Base-by-base conservation (phyloP, 1,284 basidiomycete species). In the Trichosporon sp. region DNA sequence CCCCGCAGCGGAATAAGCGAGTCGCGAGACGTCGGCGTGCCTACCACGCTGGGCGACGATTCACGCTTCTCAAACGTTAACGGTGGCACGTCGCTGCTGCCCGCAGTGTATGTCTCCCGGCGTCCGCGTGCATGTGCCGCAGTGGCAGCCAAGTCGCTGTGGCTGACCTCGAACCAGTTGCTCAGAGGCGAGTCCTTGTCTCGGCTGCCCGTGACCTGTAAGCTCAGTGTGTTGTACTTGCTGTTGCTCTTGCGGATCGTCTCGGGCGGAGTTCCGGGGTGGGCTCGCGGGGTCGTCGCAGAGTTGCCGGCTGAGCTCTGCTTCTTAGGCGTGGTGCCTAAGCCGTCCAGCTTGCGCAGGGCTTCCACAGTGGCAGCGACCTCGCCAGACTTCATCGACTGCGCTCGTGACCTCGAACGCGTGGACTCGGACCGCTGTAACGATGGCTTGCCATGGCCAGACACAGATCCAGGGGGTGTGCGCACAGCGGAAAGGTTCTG, bases 341-440 rank as follows among this genome's bases (percentile, higher is more conserved):
- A 79, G 0, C 95, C 95, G 73, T 99, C 96, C 25, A 99, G 82
- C 80, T 96, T 96, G 61, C 95, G 87, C 58, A 99, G 83, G 4
- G 92, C 92, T 74, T 96, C 93, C 3, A 88, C 89, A 1, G 95
- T 95, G 16, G 89, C 89, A 67, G 92, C 88, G 72, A 95, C 91
- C 57, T 66, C 71, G 59, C 73, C 68, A 6, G 73, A 73, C 34
- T 61, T 65, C 62, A 65, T 65, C 0, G 60, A 63, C 49, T 65
- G 60, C 5, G 66, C 56, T 10, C 64, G 52, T 4, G 65, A 58
- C 8, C 59, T 40, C 33, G 64, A 64, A 16, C 64, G 62, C n/a
- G 62, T 37, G 19, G 68, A 69, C 16, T 69, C 68, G 11, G 68
- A 65, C 3, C 61, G 61, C 25, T 60, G 23, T 3, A 64, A 16